Evolutionary conservation across 225 moss, liverwort and hornwort genomes (phyloP).

Genomic region (Marchantia paleacea): DNA sequence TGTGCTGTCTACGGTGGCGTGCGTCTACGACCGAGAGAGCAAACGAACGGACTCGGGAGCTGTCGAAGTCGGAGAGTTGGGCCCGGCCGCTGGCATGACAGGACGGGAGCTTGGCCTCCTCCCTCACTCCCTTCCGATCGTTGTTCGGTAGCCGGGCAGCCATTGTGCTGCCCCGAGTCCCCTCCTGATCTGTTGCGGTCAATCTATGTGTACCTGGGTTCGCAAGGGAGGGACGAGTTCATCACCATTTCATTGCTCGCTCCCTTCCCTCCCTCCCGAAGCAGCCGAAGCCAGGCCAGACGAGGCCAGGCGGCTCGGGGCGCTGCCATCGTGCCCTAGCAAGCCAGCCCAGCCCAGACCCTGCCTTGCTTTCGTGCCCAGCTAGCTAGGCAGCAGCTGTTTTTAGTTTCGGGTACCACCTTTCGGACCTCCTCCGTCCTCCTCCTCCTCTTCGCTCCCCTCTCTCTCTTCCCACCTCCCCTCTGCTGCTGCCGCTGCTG

Average conservation of each 20-base stretch:
- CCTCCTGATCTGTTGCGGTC: not conserved
- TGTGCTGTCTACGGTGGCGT: not conserved
- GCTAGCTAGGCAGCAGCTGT: constrained; percentile 20
- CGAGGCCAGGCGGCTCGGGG: not conserved
- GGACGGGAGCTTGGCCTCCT: not conserved
- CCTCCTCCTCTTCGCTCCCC: not conserved
- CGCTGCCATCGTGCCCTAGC: constrained; percentile 16
- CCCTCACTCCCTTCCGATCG: not conserved
- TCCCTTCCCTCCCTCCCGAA: not conserved
- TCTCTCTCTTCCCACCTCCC: constrained; percentile 5
- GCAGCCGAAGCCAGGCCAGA: not conserved
- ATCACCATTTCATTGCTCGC: not conserved
- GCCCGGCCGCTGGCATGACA: too few relatives aligned
- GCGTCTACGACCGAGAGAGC: not conserved
- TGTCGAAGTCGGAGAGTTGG: not conserved
- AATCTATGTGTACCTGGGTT: not conserved
- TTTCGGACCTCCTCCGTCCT: constrained; percentile 33
- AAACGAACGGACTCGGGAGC: constrained; percentile 1
- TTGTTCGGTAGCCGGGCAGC: not conserved
- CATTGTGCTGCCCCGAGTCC: not conserved
- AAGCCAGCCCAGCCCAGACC: constrained; percentile 2
- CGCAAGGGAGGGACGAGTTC: not conserved
- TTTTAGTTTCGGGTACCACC: constrained; percentile 35
- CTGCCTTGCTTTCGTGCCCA: constrained; percentile 13
- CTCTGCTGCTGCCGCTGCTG: not conserved